Base-by-base conservation (phyloP, 1,284 basidiomycete species). In the Leccinum subatratum region DNA sequence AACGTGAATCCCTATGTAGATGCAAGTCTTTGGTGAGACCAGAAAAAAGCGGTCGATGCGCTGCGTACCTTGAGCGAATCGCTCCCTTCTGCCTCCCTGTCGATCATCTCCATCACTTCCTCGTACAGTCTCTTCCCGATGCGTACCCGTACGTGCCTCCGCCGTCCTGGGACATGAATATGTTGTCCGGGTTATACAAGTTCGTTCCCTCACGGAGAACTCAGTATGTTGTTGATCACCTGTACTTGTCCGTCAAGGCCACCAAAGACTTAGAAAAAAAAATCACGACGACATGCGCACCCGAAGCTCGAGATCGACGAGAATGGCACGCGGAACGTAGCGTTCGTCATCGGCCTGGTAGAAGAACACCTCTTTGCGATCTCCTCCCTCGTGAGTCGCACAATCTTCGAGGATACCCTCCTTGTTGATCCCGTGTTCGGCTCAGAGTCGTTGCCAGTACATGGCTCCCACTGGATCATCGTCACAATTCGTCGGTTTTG, bases 301-400 rank as follows among this genome's bases (percentile, higher is more conserved):
- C 77, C 97, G 84, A 60, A 97, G 97, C 77, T 99, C 97, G n/a
- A 98, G 85, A 80, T 99, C 97, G 66, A 99, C 90, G 28, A 99
- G 85, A 69, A 99, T 96, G 4, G 97, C 94, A 64, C 97, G 86
- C 9, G 97, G 97, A 71, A 99, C 96, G 78, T 99, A 99, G 75
- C 98, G 96, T 77, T 99, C 97, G 77, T 99, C 97, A 78, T 99
- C 97, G 12, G 97, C 97, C 78, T 99, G 97, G 78, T 99, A 99
- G 81, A 99, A 99, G 81, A 99, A 99, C 56, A 98, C 96, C 79
- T 99, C 97, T 76, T 99, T 99, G 72, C 97, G 85, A 79, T 99
- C 97, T 4, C 93, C 92, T 34, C 92, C 93, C 73, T 96, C 94
- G 3, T n/a, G n/a, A n/a, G n/a, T 93, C 3, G 94, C 94, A 92